Base-by-base conservation (phyloP, 164 flowering plant species). In the Aristolochia californica region DNA sequence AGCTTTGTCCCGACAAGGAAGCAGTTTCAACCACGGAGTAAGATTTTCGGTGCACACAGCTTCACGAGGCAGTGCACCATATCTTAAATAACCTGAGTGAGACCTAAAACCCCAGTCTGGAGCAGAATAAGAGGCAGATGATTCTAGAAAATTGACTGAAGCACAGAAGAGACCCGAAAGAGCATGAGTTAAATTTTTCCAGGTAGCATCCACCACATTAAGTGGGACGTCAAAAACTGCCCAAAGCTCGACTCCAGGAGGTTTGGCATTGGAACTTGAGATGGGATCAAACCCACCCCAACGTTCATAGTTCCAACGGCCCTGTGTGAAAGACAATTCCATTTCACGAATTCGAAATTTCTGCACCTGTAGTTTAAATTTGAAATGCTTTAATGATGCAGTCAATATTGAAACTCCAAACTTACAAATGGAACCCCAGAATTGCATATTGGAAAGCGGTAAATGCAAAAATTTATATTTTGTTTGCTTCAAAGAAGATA, bases 11-110 rank as follows among this genome's bases (percentile, higher is more conserved):
- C 97, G 82, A 73, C 98, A 93, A 48, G 98, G 98, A 65, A 93
- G 96, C 57, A 93, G 75, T 80, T 93, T 93, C 76, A 93, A 72
- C 97, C 96, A 93, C 2, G 99, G 99, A 48, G 99, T 89, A 50
- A 93, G 80, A 70, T 93, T 93, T 76, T 93, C 99, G 25, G 99
- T 93, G 76, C 99, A 93, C 66, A 87, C 91, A 74, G 99, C 99
- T 65, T 93, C 99, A 48, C 97, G 91, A 14, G 99, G 99, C 78
- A 93, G 66, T 30, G 89, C 70, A 56, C 99, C 99, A 69, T 93
- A 89, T 62, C 97, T 84, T 64, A 89, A 48, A 59, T 63, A 78
- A 48, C 83, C 80, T 30, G 83, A 70, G 62, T 63, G 63, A 51
- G 73, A 67, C 21, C 62, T 73, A 59, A 83, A 81, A 24, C 77